Evolutionary conservation across 1,139 yeast genomes (phyloP).

Genomic region (Geotrichum klebahnii): DNA sequence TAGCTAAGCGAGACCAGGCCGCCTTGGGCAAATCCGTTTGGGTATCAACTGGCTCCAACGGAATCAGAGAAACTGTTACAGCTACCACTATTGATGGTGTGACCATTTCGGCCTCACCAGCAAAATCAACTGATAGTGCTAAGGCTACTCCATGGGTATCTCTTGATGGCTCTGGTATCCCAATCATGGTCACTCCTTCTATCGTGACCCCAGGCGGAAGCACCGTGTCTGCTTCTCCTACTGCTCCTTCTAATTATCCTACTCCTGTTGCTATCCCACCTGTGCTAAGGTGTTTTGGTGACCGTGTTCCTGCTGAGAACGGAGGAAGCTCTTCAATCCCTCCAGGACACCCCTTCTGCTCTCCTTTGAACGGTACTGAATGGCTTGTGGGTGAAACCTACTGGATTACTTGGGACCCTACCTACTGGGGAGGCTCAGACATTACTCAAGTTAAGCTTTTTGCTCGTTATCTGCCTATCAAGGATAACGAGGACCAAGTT

Average conservation of each 20-base stretch:
- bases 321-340: conserved; percentile 16
- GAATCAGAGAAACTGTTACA: conserved; percentile 35
- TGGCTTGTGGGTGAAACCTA: conserved; percentile 44
- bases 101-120: conserved; percentile 43
- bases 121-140: conserved; percentile 27
- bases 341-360: conserved; percentile 42
- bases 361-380: conserved; percentile 43
- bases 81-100: conserved; percentile 44
- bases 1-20: conserved; percentile 35
- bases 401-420: conserved; percentile 47
- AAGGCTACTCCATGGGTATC: conserved; percentile 41
- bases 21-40: conserved; percentile 37
- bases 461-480: conserved; percentile 37
- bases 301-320: conserved; percentile 37
- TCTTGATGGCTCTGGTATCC: conserved; percentile 42
- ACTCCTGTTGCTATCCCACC: conserved; percentile 41
- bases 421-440: conserved; percentile 40
- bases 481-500: conserved; percentile 34
- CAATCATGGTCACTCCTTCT: conserved; percentile 41
- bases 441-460: conserved; percentile 38
- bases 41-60: conserved; percentile 39
- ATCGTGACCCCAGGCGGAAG: conserved; percentile 31
- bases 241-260: conserved; percentile 38
- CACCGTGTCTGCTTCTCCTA: conserved; percentile 38
- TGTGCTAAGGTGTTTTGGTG: conserved; percentile 42